Conservation (phyloP, 2,329 filamentous ascomycete species). For the Achaetomium macrosporum region DNA sequence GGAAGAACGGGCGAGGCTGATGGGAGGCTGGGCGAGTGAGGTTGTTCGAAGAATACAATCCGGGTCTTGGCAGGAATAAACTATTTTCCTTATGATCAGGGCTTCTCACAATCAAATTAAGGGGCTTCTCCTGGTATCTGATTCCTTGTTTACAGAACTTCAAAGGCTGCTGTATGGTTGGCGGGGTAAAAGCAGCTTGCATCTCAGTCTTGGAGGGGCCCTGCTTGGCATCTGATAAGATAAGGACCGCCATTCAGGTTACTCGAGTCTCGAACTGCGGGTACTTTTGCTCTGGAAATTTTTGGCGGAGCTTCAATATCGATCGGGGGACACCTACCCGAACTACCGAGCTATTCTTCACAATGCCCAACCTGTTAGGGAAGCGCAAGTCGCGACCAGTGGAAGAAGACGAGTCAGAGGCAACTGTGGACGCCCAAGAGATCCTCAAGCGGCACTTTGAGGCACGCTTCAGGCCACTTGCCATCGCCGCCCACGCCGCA, state of each 20-base stretch:
- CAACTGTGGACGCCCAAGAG: conserved; percentile 56
- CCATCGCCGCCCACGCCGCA: conserved; percentile 26
- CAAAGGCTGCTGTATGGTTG: neutral
- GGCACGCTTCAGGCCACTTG: conserved; percentile 73
- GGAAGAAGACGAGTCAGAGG: conserved; percentile 20
- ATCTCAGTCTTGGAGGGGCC: too few species aligned
- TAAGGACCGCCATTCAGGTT: neutral
- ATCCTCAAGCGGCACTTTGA: conserved; percentile 84
- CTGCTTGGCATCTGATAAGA: neutral
- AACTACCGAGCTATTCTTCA: neutral
- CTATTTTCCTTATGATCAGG: too few species aligned
- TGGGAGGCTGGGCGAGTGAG: too few species aligned
- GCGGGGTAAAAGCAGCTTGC: too few species aligned
- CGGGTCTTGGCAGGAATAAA: too few species aligned
- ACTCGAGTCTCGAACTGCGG: neutral
- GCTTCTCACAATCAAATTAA: too few species aligned
- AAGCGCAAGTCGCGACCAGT: conserved; percentile 42
- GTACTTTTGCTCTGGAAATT: neutral
- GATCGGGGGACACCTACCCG: neutral
- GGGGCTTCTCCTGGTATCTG: too few species aligned
- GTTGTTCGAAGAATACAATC: too few species aligned
- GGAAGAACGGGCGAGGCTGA: too few species aligned
- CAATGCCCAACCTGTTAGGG: conserved; percentile 42
- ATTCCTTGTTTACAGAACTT: neutral
- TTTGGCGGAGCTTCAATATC: neutral